Base-by-base conservation (phyloP, 2,329 filamentous ascomycete species). In the Orbilia javanica region DNA sequence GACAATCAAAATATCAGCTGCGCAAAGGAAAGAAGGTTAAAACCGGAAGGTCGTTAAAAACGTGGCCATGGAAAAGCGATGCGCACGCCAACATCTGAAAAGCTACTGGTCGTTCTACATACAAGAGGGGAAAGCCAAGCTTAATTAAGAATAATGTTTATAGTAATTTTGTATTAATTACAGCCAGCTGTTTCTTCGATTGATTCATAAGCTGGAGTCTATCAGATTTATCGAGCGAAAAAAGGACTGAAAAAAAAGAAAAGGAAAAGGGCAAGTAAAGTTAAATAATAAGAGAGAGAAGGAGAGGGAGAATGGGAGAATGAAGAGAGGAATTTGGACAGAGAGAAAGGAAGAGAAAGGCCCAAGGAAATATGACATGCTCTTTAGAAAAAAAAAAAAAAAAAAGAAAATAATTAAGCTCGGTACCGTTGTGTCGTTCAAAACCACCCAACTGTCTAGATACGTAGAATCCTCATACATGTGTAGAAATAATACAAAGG, bases 11-110 rank as follows among this genome's bases (percentile, higher is more conserved):
- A 7, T 22, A 20, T 57, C 18, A 36, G 31, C 63, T 27, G 46
- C 31, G 20, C 52, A 53, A 48, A 48, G 20, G 13, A 62, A 63
- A 70, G 42, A 39, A 70, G 42, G 52, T 62, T 65, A 62, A 57
- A 72, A 65, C 46, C 48, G 57, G 60, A 36, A 65, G 48, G 60
- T 55, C 29, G 27, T 18, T 36, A 39, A 60, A 25, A 42, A 25
- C 18, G 34, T 8, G 34, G 15, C 5, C 29, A 5, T n/a, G 29
- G 44, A 25, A 27, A 25, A 20, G 63, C 63, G 25, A 20, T 44
- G 20, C 55, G 27, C 31, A 25, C 7, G 55, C 48, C n/a, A 13
- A 25, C 31, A 22, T 2, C 62, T 11, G n/a, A 11, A 4, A 8
- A 8, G 22, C n/a, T 11, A 42, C n/a, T n/a, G 7, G n/a, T n/a